Evolutionary conservation across 2,329 filamentous ascomycete genomes (phyloP), one percentile per base, ranked within the genome.

Genomic region (Scedosporium aurantiacum): DNA sequence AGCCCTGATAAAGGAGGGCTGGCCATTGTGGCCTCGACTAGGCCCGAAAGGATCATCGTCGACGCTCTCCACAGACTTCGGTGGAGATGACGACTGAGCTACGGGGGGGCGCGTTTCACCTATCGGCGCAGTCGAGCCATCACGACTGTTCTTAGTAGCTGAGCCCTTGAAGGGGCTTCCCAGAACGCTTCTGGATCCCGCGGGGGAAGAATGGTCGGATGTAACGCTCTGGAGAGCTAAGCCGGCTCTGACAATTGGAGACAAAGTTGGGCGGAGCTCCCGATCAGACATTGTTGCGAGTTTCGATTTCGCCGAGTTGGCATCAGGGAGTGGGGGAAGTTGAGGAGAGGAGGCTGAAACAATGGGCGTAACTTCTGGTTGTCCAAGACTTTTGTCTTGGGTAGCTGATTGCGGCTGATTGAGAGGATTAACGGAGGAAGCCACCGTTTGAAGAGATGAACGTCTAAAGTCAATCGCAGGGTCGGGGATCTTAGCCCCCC

Each of bases 191-290:
- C 80, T 79, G n/a, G 74, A 75, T 5, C 70, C 74, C 58, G 79
- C 78, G 1, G 82, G 82, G 0, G 82, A 84, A 0, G 82, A 80
- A 6, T 80, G 79, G 64, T 84, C 82, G 0, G 82, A 83, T 10
- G 82, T 82, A 43, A 85, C 79, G 62, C 76, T 82, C 66, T 84
- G 82, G 14, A 85, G 70, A 32, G 78, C 81, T 57, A 80, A 75
- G 2, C 82, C 82, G 27, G 77, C 82, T 55, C 82, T 76, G n/a
- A 85, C 78, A 41, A 84, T 84, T 1, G 82, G 81, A 4, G 82
- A 84, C 0, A 85, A 71, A 5, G 73, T 74, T 27, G 79, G 78
- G 7, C 79, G 76, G 7, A 37, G 28, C 3, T 63, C 59, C 7
- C 50, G 28, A 25, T 45, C 50, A 23, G 37, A 32, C 37, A 12